A percentile compares a stretch with the other conserved stretches of the same genome.
Evolutionary conservation across 768 basidiomycete genomes (phyloP).

Genomic region (Psilocybe tampanensis): DNA sequence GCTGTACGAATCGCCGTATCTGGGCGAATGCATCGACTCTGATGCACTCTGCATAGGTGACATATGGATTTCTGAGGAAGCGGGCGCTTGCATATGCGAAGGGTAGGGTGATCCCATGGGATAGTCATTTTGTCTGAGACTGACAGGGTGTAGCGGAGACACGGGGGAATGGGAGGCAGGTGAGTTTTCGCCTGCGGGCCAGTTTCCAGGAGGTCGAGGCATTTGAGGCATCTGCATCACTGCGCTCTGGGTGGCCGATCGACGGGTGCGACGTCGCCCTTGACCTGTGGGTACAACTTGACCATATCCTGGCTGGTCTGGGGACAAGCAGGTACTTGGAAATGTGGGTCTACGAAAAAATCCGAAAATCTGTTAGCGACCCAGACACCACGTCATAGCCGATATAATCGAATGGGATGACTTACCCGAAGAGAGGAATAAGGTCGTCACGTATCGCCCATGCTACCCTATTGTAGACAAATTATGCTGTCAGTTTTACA

Average conservation of each 20-base stretch:
- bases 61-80: slow-evolving; percentile 5
- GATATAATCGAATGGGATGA: slow-evolving; percentile 10
- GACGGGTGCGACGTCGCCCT: slow-evolving; percentile 62
- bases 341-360: slow-evolving; percentile 67
- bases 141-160: slow-evolving; percentile 18
- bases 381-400: not conserved
- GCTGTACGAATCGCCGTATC: slow-evolving; percentile 5
- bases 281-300: slow-evolving; percentile 70
- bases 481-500: slow-evolving; percentile 9
- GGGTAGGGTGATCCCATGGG: slow-evolving; percentile 26
- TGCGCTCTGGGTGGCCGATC: slow-evolving; percentile 44
- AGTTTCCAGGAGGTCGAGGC: slow-evolving; percentile 36
- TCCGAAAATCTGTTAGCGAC: slow-evolving; percentile 3
- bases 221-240: slow-evolving; percentile 31
- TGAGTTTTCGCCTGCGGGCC: slow-evolving; percentile 43
- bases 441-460: slow-evolving; percentile 88
- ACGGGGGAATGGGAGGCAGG: slow-evolving; percentile 6
- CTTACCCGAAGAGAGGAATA: slow-evolving; percentile 84
- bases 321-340: slow-evolving; percentile 80
- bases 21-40: not conserved
- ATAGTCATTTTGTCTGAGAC: slow-evolving; percentile 21
- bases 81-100: slow-evolving; percentile 11
- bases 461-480: slow-evolving; percentile 60
- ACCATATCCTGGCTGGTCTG: slow-evolving; percentile 86
- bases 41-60: slow-evolving; percentile 10